Evolutionary conservation across 345 rosid species (phyloP).

Genomic region (Cardamine occulta): DNA sequence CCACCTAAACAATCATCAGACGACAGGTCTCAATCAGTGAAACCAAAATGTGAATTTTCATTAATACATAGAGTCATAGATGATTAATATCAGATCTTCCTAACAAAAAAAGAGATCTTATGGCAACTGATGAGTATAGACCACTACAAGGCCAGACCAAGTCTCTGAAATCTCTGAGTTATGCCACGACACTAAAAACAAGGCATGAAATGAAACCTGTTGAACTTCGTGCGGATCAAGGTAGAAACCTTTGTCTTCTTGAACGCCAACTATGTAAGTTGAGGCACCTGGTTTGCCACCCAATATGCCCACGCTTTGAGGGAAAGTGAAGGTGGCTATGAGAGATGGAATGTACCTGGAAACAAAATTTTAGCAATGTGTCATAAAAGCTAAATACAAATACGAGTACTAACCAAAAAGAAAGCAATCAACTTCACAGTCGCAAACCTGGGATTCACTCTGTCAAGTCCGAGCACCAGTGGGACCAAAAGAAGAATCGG

Average conservation of each 20-base stretch:
- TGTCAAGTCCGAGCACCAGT: slow-evolving; percentile 92
- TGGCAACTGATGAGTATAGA: neutral
- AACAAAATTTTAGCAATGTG: slow-evolving; percentile 18
- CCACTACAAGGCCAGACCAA: neutral
- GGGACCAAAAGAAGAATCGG: slow-evolving; percentile 92
- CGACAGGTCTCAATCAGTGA: neutral
- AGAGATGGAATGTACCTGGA: slow-evolving; percentile 83
- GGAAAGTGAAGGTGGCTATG: slow-evolving; percentile 73
- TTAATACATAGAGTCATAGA: neutral
- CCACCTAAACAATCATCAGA: slow-evolving; percentile 53
- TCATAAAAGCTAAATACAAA: neutral
- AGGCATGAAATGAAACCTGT: slow-evolving; percentile 42
- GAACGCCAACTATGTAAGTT: slow-evolving; percentile 87
- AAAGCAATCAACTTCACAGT: neutral
- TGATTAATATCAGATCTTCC: neutral
- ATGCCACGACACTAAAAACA: neutral
- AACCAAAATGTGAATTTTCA: neutral
- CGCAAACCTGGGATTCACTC: slow-evolving; percentile 82
- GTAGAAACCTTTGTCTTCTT: slow-evolving; percentile 76
- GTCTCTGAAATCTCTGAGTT: neutral
- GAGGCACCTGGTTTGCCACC: slow-evolving; percentile 97
- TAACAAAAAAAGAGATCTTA: neutral
- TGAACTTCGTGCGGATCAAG: slow-evolving; percentile 96
- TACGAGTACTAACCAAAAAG: neutral
- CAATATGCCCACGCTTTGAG: slow-evolving; percentile 90